Evolutionary conservation across 2,329 filamentous ascomycete genomes (phyloP), one percentile per base, ranked within the genome.

Genomic region (Didymella arachidicola): DNA sequence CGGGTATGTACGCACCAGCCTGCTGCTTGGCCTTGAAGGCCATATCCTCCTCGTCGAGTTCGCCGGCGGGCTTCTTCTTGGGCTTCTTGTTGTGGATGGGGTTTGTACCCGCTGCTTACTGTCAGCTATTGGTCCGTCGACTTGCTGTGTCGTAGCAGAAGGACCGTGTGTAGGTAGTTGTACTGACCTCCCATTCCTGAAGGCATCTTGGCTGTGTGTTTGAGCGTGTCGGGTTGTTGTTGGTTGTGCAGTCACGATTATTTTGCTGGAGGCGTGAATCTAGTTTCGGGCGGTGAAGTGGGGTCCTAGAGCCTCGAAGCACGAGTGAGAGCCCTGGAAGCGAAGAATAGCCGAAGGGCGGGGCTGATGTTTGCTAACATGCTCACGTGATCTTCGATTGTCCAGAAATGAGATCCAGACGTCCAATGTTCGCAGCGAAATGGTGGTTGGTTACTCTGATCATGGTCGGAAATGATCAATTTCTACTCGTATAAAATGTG

Each of bases 31-130:
- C 87, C 73, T 87, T 89, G 84, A 85, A 93, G 6, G 92, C 92
- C 76, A 89, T 79, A 66, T 97, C 93, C 43, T 96, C 92, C 0
- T 97, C 93, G 76, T 97, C 93, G 58, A 93, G 79, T 1, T 97
- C 93, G 79, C 89, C 90, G 75, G 84, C 83, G 18, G 57, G 57
- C 53, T 86, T 84, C 86, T 79, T 79, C 88, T 97, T 97, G 61
- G 92, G 83, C 68, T 89, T 86, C 89, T 97, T 97, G 80, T 83
- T 83, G 80, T 83, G 81, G 67, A 83, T 82, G n/a, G 81, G 81
- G 75, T 83, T 83, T 51, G 81, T 83, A 59, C 81, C 81, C 61
- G 80, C 81, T 83, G 67, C 30, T 32, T 19, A 36, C 41, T 53
- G 68, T 75, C 61, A 77, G 70, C 65, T 34, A 60, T 50, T 26